Evolutionary conservation across 2,329 filamentous ascomycete species (phyloP).

Genomic region (Penicillium sp.): DNA sequence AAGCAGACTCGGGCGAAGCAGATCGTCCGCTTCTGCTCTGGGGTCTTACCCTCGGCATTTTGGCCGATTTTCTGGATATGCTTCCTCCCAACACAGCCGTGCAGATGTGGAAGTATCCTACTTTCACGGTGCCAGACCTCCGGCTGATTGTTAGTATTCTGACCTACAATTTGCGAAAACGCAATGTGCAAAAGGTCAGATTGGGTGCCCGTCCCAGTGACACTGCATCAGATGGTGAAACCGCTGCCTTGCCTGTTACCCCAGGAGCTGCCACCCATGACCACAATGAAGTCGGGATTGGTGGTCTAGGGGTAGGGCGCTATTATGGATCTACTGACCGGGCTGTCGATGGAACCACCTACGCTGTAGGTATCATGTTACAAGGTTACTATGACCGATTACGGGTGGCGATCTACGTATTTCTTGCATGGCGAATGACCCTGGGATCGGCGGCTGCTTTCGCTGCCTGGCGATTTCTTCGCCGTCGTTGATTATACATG

Average conservation of each 20-base stretch:
- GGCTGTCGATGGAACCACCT: constrained; percentile 26
- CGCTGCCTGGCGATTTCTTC: constrained; percentile 32
- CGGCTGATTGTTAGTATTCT: constrained; percentile 60
- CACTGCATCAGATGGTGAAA: constrained; percentile 35
- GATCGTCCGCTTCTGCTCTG: constrained; percentile 61
- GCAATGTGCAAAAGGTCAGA: constrained; percentile 45
- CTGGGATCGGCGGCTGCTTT: constrained; percentile 32
- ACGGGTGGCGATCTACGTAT: constrained; percentile 41
- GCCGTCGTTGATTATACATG: constrained; percentile 6
- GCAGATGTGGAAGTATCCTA: constrained; percentile 67
- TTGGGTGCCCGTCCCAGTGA: constrained; percentile 31
- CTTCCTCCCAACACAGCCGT: constrained; percentile 64
- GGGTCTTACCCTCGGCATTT: constrained; percentile 67
- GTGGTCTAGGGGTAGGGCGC: constrained; percentile 38
- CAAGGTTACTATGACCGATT: constrained; percentile 46
- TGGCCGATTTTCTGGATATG: constrained; percentile 68
- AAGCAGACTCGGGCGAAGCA: constrained; percentile 32
- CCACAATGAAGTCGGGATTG: constrained; percentile 38
- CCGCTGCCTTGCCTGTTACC: constrained; percentile 32
- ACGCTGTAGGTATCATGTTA: constrained; percentile 45
- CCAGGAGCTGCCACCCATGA: constrained; percentile 23
- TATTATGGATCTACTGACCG: constrained; percentile 31
- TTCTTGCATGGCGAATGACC: constrained; percentile 39
- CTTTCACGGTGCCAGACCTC: constrained; percentile 65
- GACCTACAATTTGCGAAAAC: constrained; percentile 58